Evolutionary conservation across 1,284 basidiomycete species (phyloP), one percentile per base, ranked within the genome.

Genomic region (Naganishia albida): DNA sequence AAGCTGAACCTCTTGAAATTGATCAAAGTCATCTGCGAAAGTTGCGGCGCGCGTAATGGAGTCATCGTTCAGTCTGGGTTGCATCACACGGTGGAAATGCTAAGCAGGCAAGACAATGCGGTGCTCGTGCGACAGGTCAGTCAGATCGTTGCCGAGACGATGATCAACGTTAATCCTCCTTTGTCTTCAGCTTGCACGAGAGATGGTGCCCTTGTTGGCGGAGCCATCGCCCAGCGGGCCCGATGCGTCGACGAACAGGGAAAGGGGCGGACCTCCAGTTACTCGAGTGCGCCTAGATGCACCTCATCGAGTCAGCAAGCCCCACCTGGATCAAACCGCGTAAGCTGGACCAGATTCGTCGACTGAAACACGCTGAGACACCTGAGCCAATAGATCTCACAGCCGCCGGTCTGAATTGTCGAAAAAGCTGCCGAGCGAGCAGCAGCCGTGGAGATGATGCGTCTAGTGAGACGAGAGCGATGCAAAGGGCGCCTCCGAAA

Each of bases 51-150:
- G 72, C 85, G 88, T n/a, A 85, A 85, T 1, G 85, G 86, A 69
- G 82, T 94, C 48, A 88, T 94, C 20, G 86, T 89, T 72, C 83
- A 86, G 55, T 93, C 88, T 73, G 87, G 87, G 0, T 81, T 96
- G 48, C 82, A 88, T 63, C 86, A 86, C 23, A 86, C 92, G 15
- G 90, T 96, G 62, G 84, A 86, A 69, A 84, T 85, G 67, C 81
- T 95, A 62, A 90, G 89, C 72, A 83, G 86, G 69, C 86, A 88
- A 54, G 93, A 96, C 74, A 87, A 86, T 13, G 91, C 93, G 0
- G 88, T 96, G 23, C 83, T 97, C 23, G 91, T 95, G n/a, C 83
- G 90, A 66, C 90, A 95, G 77, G 78, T 93, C 52, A 90, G 91
- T 18, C 89, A 91, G 76, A 89, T 13, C 26, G 10, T 46, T n/a